phyloP scores from a whole-genome alignment of 2,329 filamentous ascomycete genomes.

The Passalora sequoiae region DNA sequence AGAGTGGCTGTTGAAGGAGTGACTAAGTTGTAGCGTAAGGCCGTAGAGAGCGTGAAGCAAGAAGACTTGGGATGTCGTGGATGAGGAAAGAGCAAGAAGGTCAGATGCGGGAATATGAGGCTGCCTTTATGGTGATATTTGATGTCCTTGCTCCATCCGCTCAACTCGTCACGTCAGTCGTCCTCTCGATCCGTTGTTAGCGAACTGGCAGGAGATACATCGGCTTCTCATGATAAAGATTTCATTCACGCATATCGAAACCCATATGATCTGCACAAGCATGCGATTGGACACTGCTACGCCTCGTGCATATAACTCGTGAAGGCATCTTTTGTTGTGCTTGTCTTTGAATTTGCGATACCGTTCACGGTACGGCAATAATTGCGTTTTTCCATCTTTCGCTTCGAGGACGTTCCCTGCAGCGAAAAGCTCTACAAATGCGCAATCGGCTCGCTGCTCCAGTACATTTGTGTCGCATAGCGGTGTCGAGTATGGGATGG shows the following conservation, averaged over 20 bases:
- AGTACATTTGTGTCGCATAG: no score
- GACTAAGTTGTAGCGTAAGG: conserved; percentile 9
- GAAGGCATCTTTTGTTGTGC: no score
- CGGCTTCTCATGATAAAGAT: not conserved
- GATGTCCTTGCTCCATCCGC: conserved; percentile 21
- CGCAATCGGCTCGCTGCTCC: no score
- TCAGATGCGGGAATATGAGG: not conserved
- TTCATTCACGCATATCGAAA: not conserved
- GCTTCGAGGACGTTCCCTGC: no score
- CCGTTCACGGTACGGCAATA: no score
- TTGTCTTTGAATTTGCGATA: no score
- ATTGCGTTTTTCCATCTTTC: no score
- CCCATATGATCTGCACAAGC: conserved; percentile 1
- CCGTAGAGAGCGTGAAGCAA: conserved; percentile 8
- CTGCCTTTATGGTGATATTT: conserved; percentile 10
- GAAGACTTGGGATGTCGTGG: conserved; percentile 3
- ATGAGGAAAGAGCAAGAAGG: conserved; percentile 2
- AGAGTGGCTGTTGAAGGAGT: conserved; percentile 20
- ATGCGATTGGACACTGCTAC: no score
- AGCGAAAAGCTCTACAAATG: no score
- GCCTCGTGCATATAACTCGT: no score
- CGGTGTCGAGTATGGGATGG: no score
- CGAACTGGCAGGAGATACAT: not conserved
- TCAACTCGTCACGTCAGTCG: no score
- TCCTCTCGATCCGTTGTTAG: not conserved